Evolutionary conservation across 1,284 basidiomycete genomes (phyloP).

Genomic region (Wolfiporia cocos): DNA sequence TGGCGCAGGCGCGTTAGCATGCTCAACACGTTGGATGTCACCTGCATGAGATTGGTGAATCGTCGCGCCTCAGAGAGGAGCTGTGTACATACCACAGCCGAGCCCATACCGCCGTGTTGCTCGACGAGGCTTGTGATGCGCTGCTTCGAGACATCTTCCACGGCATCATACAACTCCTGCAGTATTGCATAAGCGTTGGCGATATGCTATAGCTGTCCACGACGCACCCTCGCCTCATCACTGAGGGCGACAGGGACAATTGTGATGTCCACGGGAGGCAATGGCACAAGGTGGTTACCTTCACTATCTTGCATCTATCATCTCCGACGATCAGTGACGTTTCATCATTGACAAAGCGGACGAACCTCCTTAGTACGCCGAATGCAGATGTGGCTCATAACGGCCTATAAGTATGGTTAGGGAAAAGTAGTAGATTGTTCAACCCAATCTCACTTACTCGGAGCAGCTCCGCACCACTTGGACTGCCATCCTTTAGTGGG

Average conservation of each 20-base stretch:
- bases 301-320: conserved; percentile 73
- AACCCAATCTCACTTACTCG: conserved; percentile 56
- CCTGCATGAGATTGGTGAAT: conserved; percentile 31
- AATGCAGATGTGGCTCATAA: conserved; percentile 82
- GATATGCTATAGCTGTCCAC: conserved; percentile 13
- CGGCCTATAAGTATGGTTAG: conserved; percentile 39
- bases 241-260: conserved; percentile 65
- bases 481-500: conserved; percentile 63
- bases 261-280: conserved; percentile 77
- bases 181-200: conserved; percentile 1
- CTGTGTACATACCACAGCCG: conserved; percentile 29
- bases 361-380: conserved; percentile 79
- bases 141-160: conserved; percentile 58
- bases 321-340: neutral
- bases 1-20: conserved; percentile 87
- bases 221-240: conserved; percentile 55
- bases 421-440: neutral
- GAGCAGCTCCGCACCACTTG: conserved; percentile 64
- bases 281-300: conserved; percentile 65
- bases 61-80: no score
- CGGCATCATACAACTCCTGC: conserved; percentile 69
- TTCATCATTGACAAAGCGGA: no score
- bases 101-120: conserved; percentile 29
- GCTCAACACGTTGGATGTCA: conserved; percentile 68
- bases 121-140: conserved; percentile 56